Evolutionary conservation across 2,329 filamentous ascomycete genomes (phyloP), one percentile per base, ranked within the genome.

Genomic region (Clathrospora elynae): DNA sequence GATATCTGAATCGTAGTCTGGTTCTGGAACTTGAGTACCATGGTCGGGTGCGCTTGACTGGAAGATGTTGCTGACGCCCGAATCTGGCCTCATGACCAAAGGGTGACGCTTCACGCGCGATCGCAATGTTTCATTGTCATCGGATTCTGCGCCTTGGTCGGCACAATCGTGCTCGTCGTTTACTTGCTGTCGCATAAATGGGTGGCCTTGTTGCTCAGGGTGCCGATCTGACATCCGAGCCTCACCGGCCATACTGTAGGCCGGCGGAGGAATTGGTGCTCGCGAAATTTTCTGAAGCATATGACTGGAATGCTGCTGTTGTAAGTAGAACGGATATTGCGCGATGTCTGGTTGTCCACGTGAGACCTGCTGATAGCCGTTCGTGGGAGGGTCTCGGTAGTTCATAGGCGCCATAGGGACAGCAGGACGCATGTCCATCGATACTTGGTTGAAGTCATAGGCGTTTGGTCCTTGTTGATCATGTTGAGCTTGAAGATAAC

Each of bases 81-180:
- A 39, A 13, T 44, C 34, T 14, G 30, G 35, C 16, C 43, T 49
- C 8, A 30, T 17, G 10, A 32, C 33, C 2, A 49, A 48, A 26
- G 35, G 29, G 10, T 50, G 47, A 14, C 46, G 53, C 7, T 33
- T 42, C 2, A 41, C 22, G 6, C 55, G 48, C 4, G 41, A 49
- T 11, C 13, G 28, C 11, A 64, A 31, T 1, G 57, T 53, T 24
- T 61, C 49, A 22, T 58, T 53, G 4, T 61, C 57, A 35, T 61
- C 50, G 6, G 49, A 53, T 4, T 2, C 26, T 7, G 37, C 32
- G 3, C 19, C 20, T 6, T 36, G n/a, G 4, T 35, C 36, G 4
- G 30, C 32, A 1, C 31, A 29, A 7, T 36, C 34, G 5, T 28
- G 17, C 4, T 33, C 31, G 5, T 33, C 14, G 5, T n/a, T 6